A percentile compares a stretch with the other conserved stretches of the same genome.
Evolutionary conservation across 2,329 filamentous ascomycete genomes (phyloP).

Genomic region (Colletotrichum phormii): DNA sequence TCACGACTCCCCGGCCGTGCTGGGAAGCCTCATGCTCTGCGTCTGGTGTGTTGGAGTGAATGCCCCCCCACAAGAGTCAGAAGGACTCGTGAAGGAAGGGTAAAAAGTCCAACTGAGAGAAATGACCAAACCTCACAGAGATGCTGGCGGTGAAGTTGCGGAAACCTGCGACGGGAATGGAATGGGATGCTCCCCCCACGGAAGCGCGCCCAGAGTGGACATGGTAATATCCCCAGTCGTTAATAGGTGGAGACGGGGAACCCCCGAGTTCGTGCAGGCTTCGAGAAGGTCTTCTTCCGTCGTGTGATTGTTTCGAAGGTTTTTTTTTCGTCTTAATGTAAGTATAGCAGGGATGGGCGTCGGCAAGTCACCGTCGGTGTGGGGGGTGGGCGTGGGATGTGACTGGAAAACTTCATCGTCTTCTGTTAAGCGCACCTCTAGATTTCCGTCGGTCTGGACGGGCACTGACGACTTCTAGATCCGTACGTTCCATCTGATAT

Average conservation of each 20-base stretch:
- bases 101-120: background rate
- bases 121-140: background rate
- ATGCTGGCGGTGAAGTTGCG: background rate
- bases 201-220: background rate
- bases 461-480: too few relatives aligned
- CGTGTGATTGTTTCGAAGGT: constrained; percentile 4
- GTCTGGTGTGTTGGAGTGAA: background rate
- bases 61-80: background rate
- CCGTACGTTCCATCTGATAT: too few relatives aligned
- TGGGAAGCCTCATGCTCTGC: background rate
- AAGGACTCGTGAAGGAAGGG: background rate
- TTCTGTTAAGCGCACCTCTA: too few relatives aligned
- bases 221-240: background rate
- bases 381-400: background rate
- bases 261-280: background rate
- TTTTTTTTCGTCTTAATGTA: background rate
- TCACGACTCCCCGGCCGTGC: background rate
- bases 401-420: background rate
- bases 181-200: background rate
- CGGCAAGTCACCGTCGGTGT: background rate
- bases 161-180: background rate
- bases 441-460: background rate
- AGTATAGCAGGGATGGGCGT: background rate
- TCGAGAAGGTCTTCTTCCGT: constrained; percentile 8
- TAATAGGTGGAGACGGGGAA: background rate